These are phyloP conservation scores for Diaporthe citri DNA, from an alignment of 2,329 filamentous ascomycete species.

Conservation along the genomic window DNA sequence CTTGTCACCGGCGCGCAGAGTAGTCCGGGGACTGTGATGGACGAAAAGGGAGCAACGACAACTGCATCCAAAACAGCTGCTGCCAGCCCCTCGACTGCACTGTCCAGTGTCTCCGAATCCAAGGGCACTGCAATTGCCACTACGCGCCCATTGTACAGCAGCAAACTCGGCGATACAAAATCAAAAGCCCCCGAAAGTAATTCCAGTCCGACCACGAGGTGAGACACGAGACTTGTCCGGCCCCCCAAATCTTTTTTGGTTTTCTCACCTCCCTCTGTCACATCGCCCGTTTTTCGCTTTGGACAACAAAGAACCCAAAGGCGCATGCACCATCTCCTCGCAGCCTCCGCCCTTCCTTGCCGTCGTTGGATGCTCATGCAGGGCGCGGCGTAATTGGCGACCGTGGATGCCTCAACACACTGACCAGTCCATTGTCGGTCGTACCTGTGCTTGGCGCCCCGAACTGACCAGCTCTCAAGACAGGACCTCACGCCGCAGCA, in stretches of 20 bases:
- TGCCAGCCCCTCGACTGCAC: constrained; percentile 20
- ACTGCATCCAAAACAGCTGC: constrained; percentile 30
- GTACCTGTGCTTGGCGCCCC: constrained; percentile 21
- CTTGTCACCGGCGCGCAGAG: constrained; percentile 35
- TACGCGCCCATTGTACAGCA: constrained; percentile 48
- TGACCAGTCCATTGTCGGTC: constrained; percentile 16
- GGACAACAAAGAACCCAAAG: constrained; percentile 41
- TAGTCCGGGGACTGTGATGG: constrained; percentile 37
- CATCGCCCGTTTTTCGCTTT: constrained; percentile 25
- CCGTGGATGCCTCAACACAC: constrained; percentile 10
- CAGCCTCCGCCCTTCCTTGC: not conserved
- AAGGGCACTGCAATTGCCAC: constrained; percentile 34
- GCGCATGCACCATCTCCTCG: constrained; percentile 33
- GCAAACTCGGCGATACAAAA: constrained; percentile 49
- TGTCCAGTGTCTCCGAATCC: constrained; percentile 15
- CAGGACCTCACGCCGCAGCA: constrained; percentile 47
- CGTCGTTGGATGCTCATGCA: constrained; percentile 28
- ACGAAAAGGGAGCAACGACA: constrained; percentile 36
- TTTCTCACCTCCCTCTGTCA: constrained; percentile 27
- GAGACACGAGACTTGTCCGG: constrained; percentile 48
- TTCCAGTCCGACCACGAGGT: constrained; percentile 49
- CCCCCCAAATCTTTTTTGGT: constrained; percentile 42
- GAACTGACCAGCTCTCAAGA: constrained; percentile 40
- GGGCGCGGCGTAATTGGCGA: constrained; percentile 22
- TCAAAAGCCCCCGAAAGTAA: constrained; percentile 43